Base-by-base conservation (phyloP, 1,284 basidiomycete species). In the Phaffia rhodozyma region DNA sequence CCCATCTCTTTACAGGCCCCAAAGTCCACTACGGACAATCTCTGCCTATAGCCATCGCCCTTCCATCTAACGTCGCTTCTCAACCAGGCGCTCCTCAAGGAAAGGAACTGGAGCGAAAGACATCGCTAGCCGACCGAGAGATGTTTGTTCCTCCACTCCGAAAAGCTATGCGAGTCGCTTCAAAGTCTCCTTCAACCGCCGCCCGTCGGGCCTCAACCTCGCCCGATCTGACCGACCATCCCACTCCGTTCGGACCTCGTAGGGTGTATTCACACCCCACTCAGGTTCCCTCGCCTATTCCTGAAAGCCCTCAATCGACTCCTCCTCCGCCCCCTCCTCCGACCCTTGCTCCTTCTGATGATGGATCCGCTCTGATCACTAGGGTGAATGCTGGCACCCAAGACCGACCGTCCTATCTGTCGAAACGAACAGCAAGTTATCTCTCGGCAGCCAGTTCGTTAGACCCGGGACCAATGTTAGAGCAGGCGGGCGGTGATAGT, bases 131-230 rank as follows among this genome's bases (percentile, higher is more conserved):
- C 3, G 61, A 62, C 43, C 48, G 55, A 30, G 20, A 51, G 1
- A 52, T 58, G 13, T 50, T 50, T 43, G 61, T 62, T 43, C 61
- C 61, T 6, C 61, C 61, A n/a, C 61, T 62, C 2, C 49, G 49
- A 29, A 21, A 55, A 3, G 55, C 61, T 2, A 52, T 51, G n/a
- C 49, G 32, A 25, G 43, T 43, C 27, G 23, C 13, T 11, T 2
- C 38, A 43, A 43, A 16, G 38, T 43, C 38, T 43, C 38, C 38
- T 11, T 43, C 38, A 16, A 43, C 5, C 13, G 5, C 38, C 16
- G 13, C 38, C 38, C 38, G 38, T 16, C 38, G 38, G 16, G 13
- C 7, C 38, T 43, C 38, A 11, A 43, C 5, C 38, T 43, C 38
- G 5, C 38, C 38, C 13, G 13, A 43, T 16, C 13, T 11, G 38